phyloP scores from a whole-genome alignment of 2,329 filamentous ascomycete genomes.

The Trichoderma koningii region DNA sequence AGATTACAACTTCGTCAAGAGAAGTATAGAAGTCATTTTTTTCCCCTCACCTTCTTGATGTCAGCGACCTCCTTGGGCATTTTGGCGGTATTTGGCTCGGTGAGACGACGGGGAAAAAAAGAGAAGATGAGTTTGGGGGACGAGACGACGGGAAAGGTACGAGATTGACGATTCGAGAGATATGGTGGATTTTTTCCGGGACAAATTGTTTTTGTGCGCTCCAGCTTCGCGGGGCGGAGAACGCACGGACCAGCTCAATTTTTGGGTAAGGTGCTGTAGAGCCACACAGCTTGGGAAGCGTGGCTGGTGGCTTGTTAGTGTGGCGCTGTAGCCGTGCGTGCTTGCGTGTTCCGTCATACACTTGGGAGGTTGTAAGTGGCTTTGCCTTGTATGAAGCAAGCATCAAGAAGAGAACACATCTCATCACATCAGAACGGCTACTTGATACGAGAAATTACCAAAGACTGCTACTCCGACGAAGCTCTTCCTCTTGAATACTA shows the following conservation, averaged over 20 bases:
- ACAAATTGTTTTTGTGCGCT: conserved; percentile 36
- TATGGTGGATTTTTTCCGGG: conserved; percentile 32
- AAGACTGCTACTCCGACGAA: too few relatives aligned
- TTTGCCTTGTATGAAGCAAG: neutral
- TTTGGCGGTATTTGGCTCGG: conserved; percentile 59
- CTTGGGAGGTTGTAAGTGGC: conserved; percentile 11
- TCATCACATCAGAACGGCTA: neutral
- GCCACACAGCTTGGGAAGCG: neutral
- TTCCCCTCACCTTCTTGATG: conserved; percentile 75
- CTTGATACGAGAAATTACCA: neutral
- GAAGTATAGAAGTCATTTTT: neutral
- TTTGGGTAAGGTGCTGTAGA: too few relatives aligned
- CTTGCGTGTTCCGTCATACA: conserved; percentile 1
- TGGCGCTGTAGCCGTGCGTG: conserved; percentile 26
- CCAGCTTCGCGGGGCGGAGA: conserved; percentile 32
- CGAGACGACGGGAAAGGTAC: conserved; percentile 20
- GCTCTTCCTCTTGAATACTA: too few relatives aligned
- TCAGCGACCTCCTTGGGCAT: conserved; percentile 99
- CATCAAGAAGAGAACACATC: conserved; percentile 20
- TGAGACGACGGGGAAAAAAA: conserved; percentile 17
- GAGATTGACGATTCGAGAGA: conserved; percentile 28
- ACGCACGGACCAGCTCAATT: conserved; percentile 30
- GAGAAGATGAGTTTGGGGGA: conserved; percentile 26
- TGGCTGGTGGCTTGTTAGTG: conserved; percentile 12
- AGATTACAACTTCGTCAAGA: too few relatives aligned